A percentile compares a stretch with the other conserved stretches of the same genome.
Evolutionary conservation across 345 rosid species (phyloP).

Genomic region (Litchi chinensis): DNA sequence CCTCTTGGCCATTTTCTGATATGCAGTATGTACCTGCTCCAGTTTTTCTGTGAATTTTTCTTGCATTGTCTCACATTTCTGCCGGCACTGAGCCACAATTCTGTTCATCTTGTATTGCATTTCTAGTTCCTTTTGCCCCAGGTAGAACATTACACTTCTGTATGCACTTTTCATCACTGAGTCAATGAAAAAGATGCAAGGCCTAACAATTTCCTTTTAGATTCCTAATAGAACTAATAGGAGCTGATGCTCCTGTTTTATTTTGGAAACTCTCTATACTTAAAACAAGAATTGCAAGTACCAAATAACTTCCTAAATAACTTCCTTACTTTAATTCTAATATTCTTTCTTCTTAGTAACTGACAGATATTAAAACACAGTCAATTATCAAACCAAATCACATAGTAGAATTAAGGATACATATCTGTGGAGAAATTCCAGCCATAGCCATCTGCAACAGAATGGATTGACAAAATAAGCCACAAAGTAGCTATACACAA

Average conservation of each 20-base stretch:
- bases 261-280: not conserved
- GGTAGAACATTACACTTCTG: constrained; percentile 84
- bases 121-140: constrained; percentile 89
- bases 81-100: constrained; percentile 78
- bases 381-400: not conserved
- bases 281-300: not conserved
- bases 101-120: constrained; percentile 93
- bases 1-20: constrained; percentile 83
- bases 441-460: constrained; percentile 87
- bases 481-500: constrained; percentile 12
- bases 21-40: constrained; percentile 88
- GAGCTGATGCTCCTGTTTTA: not conserved
- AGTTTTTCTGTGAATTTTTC: constrained; percentile 87
- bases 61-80: constrained; percentile 54
- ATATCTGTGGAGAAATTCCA: constrained; percentile 89
- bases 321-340: not conserved
- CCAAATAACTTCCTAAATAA: not conserved
- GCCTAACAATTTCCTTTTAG: constrained; percentile 6
- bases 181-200: constrained; percentile 33
- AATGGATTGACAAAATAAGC: constrained; percentile 9
- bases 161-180: constrained; percentile 95
- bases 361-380: not conserved
- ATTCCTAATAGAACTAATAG: not conserved
- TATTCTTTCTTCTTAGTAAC: not conserved
- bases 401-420: constrained; percentile 57